Conservation (phyloP, 148 eudicot genomes). For the Vaccinium myrtillus region DNA sequence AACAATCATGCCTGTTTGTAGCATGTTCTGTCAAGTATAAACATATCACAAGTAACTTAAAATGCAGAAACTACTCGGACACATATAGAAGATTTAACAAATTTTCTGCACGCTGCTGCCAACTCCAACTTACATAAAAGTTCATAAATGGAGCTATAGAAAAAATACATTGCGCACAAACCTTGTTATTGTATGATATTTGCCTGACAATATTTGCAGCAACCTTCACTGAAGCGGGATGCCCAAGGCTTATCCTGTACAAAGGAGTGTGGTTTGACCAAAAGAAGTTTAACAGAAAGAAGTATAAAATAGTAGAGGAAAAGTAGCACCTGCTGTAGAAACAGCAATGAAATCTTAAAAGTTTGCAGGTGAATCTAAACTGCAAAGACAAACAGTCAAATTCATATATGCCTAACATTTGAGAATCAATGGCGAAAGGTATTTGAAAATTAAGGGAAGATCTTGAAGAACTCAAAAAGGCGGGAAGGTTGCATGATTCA, state of each 20-base stretch:
- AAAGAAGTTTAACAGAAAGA: constrained; percentile 6
- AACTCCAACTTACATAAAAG: background rate
- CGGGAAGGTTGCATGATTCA: background rate
- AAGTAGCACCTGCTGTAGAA: background rate
- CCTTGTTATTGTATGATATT: constrained; percentile 87
- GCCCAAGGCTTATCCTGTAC: constrained; percentile 88
- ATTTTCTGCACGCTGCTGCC: background rate
- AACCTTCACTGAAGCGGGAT: constrained; percentile 98
- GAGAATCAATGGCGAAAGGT: background rate
- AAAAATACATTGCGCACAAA: constrained; percentile 43
- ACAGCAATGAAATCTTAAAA: background rate
- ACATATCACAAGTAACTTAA: background rate
- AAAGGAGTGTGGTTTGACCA: background rate
- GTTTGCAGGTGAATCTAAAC: background rate
- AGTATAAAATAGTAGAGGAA: background rate
- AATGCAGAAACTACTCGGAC: background rate
- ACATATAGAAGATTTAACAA: background rate
- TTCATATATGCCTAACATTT: background rate
- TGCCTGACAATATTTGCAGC: constrained; percentile 91
- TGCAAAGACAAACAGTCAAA: background rate
- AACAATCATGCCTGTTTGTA: constrained; percentile 87
- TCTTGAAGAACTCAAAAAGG: background rate
- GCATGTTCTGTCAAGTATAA: constrained; percentile 57
- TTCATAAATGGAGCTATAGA: background rate
- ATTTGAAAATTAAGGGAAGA: background rate